Percentiles rank a stretch among this genome's conserved stretches.
Evolutionary conservation across 805 yeast species (phyloP).

Genomic region (Maudiozyma saulgeensis): DNA sequence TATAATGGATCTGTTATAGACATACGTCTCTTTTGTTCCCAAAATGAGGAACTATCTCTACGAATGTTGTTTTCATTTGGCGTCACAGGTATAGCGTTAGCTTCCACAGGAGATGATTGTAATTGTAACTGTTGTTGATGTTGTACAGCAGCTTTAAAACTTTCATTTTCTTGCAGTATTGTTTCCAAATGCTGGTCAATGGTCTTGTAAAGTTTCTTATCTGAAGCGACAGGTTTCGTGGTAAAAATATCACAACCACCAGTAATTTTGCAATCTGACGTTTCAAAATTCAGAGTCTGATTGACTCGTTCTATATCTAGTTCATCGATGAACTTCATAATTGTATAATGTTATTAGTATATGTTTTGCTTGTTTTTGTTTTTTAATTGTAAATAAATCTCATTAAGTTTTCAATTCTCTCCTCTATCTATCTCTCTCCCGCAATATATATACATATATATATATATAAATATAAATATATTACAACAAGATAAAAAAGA

Average conservation of each 20-base stretch:
- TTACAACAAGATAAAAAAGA: too few relatives aligned
- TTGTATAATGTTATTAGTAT: not conserved
- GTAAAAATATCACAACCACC: slow-evolving; percentile 93
- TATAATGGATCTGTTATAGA: slow-evolving; percentile 23
- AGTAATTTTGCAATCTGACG: slow-evolving; percentile 62
- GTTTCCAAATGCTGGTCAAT: slow-evolving; percentile 71
- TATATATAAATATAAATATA: too few relatives aligned
- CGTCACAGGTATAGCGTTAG: slow-evolving; percentile 7
- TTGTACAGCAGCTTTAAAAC: slow-evolving; percentile 26
- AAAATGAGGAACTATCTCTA: slow-evolving; percentile 26
- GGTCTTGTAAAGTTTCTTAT: slow-evolving; percentile 77
- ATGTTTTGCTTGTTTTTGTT: not conserved
- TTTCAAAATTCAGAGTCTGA: slow-evolving; percentile 72
- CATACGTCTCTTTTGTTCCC: slow-evolving; percentile 36
- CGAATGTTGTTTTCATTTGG: slow-evolving; percentile 4
- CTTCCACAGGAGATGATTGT: slow-evolving; percentile 1
- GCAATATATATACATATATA: too few relatives aligned
- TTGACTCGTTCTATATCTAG: slow-evolving; percentile 87
- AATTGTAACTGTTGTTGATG: slow-evolving; percentile 10
- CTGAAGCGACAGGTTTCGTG: slow-evolving; percentile 86
- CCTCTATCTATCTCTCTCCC: too few relatives aligned
- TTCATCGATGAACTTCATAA: slow-evolving; percentile 72
- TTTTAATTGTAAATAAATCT: too few relatives aligned
- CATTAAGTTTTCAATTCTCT: too few relatives aligned
- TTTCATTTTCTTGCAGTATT: slow-evolving; percentile 32